Evolutionary conservation across 495 filamentous ascomycete species (phyloP).

Genomic region (Penicillium simplicissimum): DNA sequence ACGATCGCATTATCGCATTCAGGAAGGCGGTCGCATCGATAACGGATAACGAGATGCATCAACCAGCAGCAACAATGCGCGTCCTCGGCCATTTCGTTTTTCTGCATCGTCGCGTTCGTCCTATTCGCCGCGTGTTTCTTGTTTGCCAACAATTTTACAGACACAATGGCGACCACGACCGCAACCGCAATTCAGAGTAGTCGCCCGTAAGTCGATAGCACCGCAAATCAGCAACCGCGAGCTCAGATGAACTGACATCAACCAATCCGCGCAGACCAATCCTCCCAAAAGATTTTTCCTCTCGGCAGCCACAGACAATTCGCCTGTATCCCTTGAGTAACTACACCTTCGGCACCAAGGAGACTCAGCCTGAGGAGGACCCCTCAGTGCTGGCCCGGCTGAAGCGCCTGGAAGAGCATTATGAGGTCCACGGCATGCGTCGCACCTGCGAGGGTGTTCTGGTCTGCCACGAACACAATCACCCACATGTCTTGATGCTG

Average conservation of each 20-base stretch:
- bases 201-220: slow-evolving; percentile 51
- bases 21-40: slow-evolving; percentile 20
- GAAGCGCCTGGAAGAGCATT: slow-evolving; percentile 92
- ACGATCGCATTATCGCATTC: no score
- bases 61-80: background rate
- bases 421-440: slow-evolving; percentile 88
- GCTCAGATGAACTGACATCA: slow-evolving; percentile 2
- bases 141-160: background rate
- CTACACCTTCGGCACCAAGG: slow-evolving; percentile 98
- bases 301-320: slow-evolving; percentile 86
- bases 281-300: slow-evolving; percentile 79
- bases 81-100: background rate
- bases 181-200: slow-evolving; percentile 68
- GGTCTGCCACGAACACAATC: slow-evolving; percentile 98
- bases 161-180: slow-evolving; percentile 75
- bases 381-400: slow-evolving; percentile 90
- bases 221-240: background rate
- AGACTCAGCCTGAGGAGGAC: slow-evolving; percentile 96
- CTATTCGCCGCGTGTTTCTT: background rate
- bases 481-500: slow-evolving; percentile 96
- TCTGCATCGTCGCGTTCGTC: slow-evolving; percentile 1
- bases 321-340: slow-evolving; percentile 94
- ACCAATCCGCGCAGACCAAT: slow-evolving; percentile 56
- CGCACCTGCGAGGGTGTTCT: slow-evolving; percentile 95
- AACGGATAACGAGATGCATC: slow-evolving; percentile 22